phyloP scores from a whole-genome alignment of 1,284 basidiomycete species.

The Ustilago curta region DNA sequence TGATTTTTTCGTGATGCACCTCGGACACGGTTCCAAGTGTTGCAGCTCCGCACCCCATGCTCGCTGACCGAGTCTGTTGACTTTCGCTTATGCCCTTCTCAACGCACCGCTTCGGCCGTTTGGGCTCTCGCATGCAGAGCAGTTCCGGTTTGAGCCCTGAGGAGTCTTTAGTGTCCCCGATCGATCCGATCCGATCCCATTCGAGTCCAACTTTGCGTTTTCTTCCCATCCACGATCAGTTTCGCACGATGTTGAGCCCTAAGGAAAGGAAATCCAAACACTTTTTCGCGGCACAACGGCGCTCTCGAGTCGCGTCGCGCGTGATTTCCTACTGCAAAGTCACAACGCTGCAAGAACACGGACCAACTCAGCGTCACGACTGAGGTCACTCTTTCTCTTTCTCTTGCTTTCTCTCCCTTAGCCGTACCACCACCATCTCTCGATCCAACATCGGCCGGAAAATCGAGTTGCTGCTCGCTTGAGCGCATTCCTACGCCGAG shows the following conservation, averaged over 20 bases:
- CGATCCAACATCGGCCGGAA: not conserved
- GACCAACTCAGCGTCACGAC: conserved; percentile 8
- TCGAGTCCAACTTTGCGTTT: too few species aligned
- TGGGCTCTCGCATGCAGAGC: too few species aligned
- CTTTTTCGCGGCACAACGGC: not conserved
- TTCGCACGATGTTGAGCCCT: too few species aligned
- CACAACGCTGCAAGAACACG: not conserved
- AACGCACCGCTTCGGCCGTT: not conserved
- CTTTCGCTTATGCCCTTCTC: too few species aligned
- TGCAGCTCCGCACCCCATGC: conserved; percentile 12
- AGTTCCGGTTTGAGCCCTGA: too few species aligned
- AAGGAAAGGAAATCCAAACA: not conserved
- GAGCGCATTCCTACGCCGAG: not conserved
- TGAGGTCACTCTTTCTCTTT: not conserved
- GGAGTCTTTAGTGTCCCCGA: too few species aligned
- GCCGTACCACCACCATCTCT: conserved; percentile 9
- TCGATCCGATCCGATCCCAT: too few species aligned
- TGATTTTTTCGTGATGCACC: conserved; percentile 5
- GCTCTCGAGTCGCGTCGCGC: conserved; percentile 29
- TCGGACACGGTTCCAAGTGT: conserved; percentile 14
- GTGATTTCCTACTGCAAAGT: not conserved
- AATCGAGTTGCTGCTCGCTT: not conserved
- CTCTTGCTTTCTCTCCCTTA: not conserved
- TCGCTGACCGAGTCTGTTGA: conserved; percentile 10
- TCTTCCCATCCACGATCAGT: too few species aligned